Base-by-base conservation (phyloP, 2,329 filamentous ascomycete genomes). In the Trichoderma koningiopsis region DNA sequence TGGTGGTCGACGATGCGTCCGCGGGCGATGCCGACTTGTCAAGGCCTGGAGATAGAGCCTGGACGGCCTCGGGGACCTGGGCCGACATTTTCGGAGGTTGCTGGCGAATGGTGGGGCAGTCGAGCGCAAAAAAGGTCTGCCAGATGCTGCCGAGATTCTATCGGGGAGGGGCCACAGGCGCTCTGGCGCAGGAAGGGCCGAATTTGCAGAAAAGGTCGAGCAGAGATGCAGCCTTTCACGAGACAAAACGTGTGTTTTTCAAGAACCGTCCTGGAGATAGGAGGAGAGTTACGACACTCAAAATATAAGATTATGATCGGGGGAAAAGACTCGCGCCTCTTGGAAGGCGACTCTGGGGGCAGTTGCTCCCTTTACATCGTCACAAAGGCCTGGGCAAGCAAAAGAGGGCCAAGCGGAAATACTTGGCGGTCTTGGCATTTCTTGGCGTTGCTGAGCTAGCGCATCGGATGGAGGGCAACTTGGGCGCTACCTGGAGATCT, bases 401-500 rank as follows among this genome's bases (percentile, higher is more conserved):
- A 73, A 73, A 77, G 59, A 77, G 77, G 79, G 78, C 75, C 75
- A 79, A 56, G 78, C 79, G 78, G 79, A 77, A 80, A 75, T 71
- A 70, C 76, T 77, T 76, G 75, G 75, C 73, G 72, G 66, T 75
- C 76, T 79, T 79, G 77, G 74, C 68, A 70, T 67, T 69, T 61
- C 68, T 67, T 19, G 73, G 58, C 77, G 29, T 27, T 58, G 64
- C 37, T 67, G 55, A 19, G 55, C 64, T 77, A 76, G 33, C 47
- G 24, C 10, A 22, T 19, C 16, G 60, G 67, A 31, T 29, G 8
- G 22, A 52, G 40, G 71, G 74, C 74, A 27, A 68, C 16, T 0
- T 56, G 3, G 4, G 6, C 0, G 10, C 16, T 2, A 62, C 35
- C 31, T 29, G 2, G 3, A 19, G 24, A 14, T 29, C 14, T 29